These are phyloP conservation scores for Alternaria sp. DNA, from an alignment of 2,329 filamentous ascomycete genomes.

Conservation along the genomic window DNA sequence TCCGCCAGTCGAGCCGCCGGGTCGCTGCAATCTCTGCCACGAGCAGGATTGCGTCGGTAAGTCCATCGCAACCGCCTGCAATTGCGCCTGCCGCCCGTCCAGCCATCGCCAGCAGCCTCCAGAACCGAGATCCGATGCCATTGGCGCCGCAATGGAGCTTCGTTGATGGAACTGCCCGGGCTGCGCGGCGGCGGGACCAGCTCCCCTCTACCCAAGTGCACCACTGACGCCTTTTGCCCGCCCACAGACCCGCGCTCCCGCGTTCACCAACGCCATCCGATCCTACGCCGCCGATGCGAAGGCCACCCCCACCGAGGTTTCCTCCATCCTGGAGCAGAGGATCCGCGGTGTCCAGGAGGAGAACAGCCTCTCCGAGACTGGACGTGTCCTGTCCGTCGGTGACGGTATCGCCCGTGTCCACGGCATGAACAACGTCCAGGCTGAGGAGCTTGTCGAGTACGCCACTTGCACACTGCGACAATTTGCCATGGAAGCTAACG, in stretches of 20 bases:
- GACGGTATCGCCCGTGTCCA: slow-evolving; percentile 99
- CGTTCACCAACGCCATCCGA: slow-evolving; percentile 76
- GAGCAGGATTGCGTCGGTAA: slow-evolving; percentile 92
- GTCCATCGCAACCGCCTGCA: slow-evolving; percentile 61
- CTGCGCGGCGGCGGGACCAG: slow-evolving; percentile 46
- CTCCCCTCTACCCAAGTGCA: slow-evolving; percentile 43
- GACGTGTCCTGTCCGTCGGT: slow-evolving; percentile 98
- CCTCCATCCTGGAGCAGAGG: slow-evolving; percentile 98
- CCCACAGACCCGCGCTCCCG: slow-evolving; percentile 82
- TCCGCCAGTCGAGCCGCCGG: slow-evolving; percentile 95
- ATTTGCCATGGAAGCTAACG: slow-evolving; percentile 33
- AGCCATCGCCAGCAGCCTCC: slow-evolving; percentile 44
- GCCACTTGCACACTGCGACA: slow-evolving; percentile 51
- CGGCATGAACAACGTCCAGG: slow-evolving; percentile 99
- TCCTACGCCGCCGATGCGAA: slow-evolving; percentile 93
- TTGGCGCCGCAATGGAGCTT: slow-evolving; percentile 48
- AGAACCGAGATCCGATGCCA: slow-evolving; percentile 38
- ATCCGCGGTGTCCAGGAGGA: slow-evolving; percentile 99
- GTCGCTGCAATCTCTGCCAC: slow-evolving; percentile 92
- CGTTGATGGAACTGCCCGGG: slow-evolving; percentile 45
- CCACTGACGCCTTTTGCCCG: slow-evolving; percentile 57
- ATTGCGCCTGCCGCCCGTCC: slow-evolving; percentile 50
- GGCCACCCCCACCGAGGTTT: slow-evolving; percentile 96
- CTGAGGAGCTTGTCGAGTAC: slow-evolving; percentile 99
- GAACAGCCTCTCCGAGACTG: slow-evolving; percentile 94